A percentile compares a stretch with the other conserved stretches of the same genome.
Evolutionary conservation across 2,329 filamentous ascomycete species (phyloP).

Genomic region (Xylaria sp.): DNA sequence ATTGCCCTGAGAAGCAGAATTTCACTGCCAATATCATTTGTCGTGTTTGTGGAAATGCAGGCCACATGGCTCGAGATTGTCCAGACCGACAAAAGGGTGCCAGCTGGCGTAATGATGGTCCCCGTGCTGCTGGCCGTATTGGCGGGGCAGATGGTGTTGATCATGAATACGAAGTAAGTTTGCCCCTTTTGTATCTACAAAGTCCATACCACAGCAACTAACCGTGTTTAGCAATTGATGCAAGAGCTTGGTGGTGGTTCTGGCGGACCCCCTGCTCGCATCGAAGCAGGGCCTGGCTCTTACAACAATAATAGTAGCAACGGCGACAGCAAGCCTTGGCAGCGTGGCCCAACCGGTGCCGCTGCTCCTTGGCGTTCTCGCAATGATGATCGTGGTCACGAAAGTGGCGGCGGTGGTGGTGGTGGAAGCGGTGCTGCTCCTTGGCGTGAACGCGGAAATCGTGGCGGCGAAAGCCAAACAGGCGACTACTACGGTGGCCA

Average conservation of each 20-base stretch:
- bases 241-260: constrained; percentile 87
- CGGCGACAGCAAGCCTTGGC: constrained; percentile 79
- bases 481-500: constrained; percentile 56
- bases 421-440: constrained; percentile 57
- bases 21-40: constrained; percentile 99
- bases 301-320: constrained; percentile 54
- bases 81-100: constrained; percentile 89
- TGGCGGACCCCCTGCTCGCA: constrained; percentile 72
- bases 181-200: not conserved
- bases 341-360: constrained; percentile 81
- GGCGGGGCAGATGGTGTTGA: constrained; percentile 84
- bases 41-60: constrained; percentile 95
- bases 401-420: constrained; percentile 46
- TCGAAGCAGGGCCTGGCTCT: constrained; percentile 79
- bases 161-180: constrained; percentile 88
- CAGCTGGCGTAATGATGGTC: constrained; percentile 83
- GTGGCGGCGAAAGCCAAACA: constrained; percentile 31
- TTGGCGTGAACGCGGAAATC: constrained; percentile 65
- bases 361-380: constrained; percentile 79
- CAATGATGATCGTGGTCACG: constrained; percentile 57
- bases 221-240: constrained; percentile 80
- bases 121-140: constrained; percentile 65
- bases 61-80: constrained; percentile 98
- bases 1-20: constrained; percentile 96
- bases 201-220: constrained; percentile 42